A percentile compares a stretch with the other conserved stretches of the same genome.
These are phyloP conservation scores for Alternaria gansuensis DNA, from an alignment of 2,329 filamentous ascomycete genomes.

Conservation along the genomic window DNA sequence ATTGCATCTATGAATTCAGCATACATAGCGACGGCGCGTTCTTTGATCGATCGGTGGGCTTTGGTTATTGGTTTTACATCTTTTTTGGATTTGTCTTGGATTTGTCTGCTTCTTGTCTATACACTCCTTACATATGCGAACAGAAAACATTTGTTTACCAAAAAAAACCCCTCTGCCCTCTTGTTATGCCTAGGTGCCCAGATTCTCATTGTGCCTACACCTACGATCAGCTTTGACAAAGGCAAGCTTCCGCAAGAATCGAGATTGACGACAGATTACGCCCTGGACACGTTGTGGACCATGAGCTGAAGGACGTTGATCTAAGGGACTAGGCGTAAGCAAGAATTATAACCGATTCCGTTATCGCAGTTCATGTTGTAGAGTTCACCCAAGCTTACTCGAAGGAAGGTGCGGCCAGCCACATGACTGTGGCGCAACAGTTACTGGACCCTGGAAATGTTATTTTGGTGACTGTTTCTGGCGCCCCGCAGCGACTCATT, in stretches of 20 bases:
- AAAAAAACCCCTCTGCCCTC: not conserved
- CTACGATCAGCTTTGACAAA: not conserved
- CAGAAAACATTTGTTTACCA: conserved; percentile 11
- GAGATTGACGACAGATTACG: not conserved
- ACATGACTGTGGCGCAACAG: conserved; percentile 18
- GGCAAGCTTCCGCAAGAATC: not conserved
- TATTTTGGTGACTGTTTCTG: conserved; percentile 20
- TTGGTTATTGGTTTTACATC: conserved; percentile 21
- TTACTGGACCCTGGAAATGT: conserved; percentile 21
- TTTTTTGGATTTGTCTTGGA: conserved; percentile 24
- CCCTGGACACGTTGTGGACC: too few relatives aligned
- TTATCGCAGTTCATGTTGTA: not conserved
- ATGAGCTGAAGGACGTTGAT: too few relatives aligned
- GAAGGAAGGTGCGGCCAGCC: conserved; percentile 8
- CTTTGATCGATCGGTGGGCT: conserved; percentile 13
- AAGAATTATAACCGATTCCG: not conserved
- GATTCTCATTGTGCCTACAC: not conserved
- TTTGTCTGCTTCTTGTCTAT: conserved; percentile 5
- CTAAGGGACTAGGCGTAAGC: conserved; percentile 4
- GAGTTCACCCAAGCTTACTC: not conserved
- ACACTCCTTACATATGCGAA: conserved; percentile 11
- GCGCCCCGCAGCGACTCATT: conserved; percentile 32
- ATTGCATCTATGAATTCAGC: conserved; percentile 8
- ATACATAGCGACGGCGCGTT: conserved; percentile 33
- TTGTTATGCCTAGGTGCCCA: not conserved